Evolutionary conservation across 441 rosid genomes (phyloP).

Genomic region (Adansonia grandidieri): DNA sequence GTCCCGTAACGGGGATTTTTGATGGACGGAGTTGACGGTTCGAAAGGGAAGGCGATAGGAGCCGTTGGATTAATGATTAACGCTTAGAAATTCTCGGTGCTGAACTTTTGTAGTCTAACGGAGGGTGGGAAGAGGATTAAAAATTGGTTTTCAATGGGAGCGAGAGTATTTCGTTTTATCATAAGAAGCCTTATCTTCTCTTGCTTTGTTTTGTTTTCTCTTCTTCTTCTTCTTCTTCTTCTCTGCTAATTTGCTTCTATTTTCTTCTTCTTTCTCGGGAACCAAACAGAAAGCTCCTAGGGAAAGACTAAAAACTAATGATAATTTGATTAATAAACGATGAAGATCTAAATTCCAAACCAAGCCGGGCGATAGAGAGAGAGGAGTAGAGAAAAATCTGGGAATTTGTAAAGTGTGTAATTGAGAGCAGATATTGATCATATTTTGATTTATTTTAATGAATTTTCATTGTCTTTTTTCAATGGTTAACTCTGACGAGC

Average conservation of each 20-base stretch:
- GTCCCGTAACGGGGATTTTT: conserved; percentile 28
- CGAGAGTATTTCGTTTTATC: conserved; percentile 37
- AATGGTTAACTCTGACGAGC: background rate
- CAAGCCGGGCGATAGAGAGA: background rate
- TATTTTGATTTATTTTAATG: conserved; percentile 5
- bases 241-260: conserved; percentile 40
- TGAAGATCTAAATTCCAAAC: conserved; percentile 39
- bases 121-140: conserved; percentile 36
- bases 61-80: conserved; percentile 38
- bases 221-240: conserved; percentile 21
- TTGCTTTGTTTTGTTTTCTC: conserved; percentile 22
- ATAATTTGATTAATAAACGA: conserved; percentile 33
- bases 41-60: conserved; percentile 19
- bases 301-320: conserved; percentile 1
- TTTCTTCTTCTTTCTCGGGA: conserved; percentile 40
- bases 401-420: conserved; percentile 36
- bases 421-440: conserved; percentile 19
- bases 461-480: conserved; percentile 1
- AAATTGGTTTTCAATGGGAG: conserved; percentile 32
- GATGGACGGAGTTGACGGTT: conserved; percentile 36
- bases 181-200: conserved; percentile 23
- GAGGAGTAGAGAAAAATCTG: conserved; percentile 23
- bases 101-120: conserved; percentile 25
- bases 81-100: conserved; percentile 30
- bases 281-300: conserved; percentile 34